phyloP scores from a whole-genome alignment of 2,329 filamentous ascomycete genomes.

The Saccharata proteae region DNA sequence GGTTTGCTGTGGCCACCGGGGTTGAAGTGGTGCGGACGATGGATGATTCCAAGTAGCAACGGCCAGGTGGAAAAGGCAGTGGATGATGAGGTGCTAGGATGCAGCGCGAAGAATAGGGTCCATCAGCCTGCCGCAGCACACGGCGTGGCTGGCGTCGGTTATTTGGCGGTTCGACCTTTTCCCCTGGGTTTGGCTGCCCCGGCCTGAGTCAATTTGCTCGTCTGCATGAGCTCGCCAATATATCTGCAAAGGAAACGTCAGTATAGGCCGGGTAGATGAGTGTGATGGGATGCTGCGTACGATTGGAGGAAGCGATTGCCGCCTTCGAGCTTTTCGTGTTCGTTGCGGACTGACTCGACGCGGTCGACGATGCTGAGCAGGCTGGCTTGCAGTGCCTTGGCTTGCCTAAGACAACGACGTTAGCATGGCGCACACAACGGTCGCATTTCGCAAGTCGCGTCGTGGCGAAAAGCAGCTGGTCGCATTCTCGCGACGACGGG shows the following conservation, averaged over 20 bases:
- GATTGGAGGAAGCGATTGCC: slow-evolving; percentile 91
- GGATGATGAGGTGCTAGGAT: too few species aligned
- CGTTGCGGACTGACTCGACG: slow-evolving; percentile 85
- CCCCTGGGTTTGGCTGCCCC: slow-evolving; percentile 40
- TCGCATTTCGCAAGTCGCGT: too few species aligned
- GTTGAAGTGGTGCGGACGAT: too few species aligned
- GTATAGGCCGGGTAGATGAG: too few species aligned
- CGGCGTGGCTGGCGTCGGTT: background rate
- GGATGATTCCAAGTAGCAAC: too few species aligned
- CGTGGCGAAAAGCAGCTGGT: background rate
- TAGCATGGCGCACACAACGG: slow-evolving; percentile 5
- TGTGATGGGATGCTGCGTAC: slow-evolving; percentile 21
- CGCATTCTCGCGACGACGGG: background rate
- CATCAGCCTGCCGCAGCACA: too few species aligned
- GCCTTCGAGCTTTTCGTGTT: slow-evolving; percentile 91
- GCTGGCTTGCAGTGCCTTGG: slow-evolving; percentile 77
- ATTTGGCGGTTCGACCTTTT: slow-evolving; percentile 17
- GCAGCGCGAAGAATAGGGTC: too few species aligned
- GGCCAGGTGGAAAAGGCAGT: too few species aligned
- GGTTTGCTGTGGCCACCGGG: too few species aligned
- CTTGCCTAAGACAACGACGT: slow-evolving; percentile 50
- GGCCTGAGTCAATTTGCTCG: slow-evolving; percentile 46
- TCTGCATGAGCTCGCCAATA: slow-evolving; percentile 88
- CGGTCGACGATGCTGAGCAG: slow-evolving; percentile 82
- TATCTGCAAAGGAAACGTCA: too few species aligned